Base-by-base conservation (phyloP, 179 eudicot species). In the Heliamphora pulchella region DNA sequence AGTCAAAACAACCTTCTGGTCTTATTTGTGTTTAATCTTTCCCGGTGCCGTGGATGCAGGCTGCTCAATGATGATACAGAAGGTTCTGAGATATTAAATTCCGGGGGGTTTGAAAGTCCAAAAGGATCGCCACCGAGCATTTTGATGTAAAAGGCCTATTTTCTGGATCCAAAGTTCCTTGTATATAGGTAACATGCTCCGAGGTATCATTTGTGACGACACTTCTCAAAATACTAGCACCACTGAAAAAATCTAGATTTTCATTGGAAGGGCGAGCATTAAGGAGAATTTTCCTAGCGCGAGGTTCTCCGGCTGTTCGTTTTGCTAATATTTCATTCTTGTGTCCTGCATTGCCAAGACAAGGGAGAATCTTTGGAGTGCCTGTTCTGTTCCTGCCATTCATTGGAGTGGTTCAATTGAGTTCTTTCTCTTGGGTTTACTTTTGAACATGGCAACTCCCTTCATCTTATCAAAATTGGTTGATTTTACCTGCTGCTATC, bases 41-140 rank as follows among this genome's bases (percentile, higher is more conserved):
- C 15, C 48, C 57, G 1, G 17, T 14, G 2, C 47, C 22, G 8
- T 8, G 31, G 17, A 66, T 66, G 63, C 80, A 78, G 80, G 80
- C 66, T 14, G 80, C 66, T 66, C 72, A 51, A 39, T 66, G 63
- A 78, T 31, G 17, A 66, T 17, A 1, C 18, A n/a, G 78, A 64
- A 51, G 31, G 10, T 8, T 47, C 57, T 47, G 79, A 20, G 53
- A 43, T n/a, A 8, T 10, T 46, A 14, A 46, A 39, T 31, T 41
- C 77, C 47, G 0, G 0, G 44, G 4, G 41, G 15, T 66, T 64
- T 65, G 39, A 64, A 14, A 50, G 20, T 65, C 15, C 62, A 61
- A 31, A 51, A 47, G 62, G 58, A 77, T 77, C 69, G 20, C 18
- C 58, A 47, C 15, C 6, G 46, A 62, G 68, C 78, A 54, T 54